Conservation (phyloP, 2,329 filamentous ascomycete genomes). For the Apiospora saccharicola region DNA sequence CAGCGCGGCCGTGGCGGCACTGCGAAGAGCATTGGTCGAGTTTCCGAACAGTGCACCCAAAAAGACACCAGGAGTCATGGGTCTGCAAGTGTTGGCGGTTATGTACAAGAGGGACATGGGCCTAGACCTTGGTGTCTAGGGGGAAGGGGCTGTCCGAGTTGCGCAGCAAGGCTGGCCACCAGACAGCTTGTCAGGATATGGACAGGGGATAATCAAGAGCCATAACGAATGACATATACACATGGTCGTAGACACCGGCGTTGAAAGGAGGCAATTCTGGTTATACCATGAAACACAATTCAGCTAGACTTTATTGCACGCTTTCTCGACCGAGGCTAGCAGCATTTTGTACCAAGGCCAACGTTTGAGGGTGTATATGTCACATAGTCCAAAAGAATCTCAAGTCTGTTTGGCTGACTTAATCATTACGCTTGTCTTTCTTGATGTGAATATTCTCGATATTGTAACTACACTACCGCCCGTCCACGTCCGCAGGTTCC, state of each 20-base stretch:
- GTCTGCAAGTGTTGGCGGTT: slow-evolving; percentile 61
- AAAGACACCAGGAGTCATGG: slow-evolving; percentile 57
- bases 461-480: not conserved
- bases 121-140: slow-evolving; percentile 46
- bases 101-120: slow-evolving; percentile 60
- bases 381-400: not conserved
- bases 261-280: slow-evolving; percentile 7
- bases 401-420: not conserved
- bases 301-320: not conserved
- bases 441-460: not conserved
- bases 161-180: not conserved
- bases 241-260: not conserved
- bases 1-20: slow-evolving; percentile 72
- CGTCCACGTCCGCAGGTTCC: not conserved
- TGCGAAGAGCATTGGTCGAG: slow-evolving; percentile 76
- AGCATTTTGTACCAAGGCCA: not conserved
- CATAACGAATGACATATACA: not conserved
- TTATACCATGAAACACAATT: not conserved
- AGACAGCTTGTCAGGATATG: not conserved
- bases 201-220: not conserved
- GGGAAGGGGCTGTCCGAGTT: not conserved
- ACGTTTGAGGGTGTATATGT: not conserved
- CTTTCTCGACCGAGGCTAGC: not conserved
- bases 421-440: not conserved
- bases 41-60: slow-evolving; percentile 66